Conservation (phyloP, 2,329 filamentous ascomycete genomes). For the Colletotrichum endophyticum region DNA sequence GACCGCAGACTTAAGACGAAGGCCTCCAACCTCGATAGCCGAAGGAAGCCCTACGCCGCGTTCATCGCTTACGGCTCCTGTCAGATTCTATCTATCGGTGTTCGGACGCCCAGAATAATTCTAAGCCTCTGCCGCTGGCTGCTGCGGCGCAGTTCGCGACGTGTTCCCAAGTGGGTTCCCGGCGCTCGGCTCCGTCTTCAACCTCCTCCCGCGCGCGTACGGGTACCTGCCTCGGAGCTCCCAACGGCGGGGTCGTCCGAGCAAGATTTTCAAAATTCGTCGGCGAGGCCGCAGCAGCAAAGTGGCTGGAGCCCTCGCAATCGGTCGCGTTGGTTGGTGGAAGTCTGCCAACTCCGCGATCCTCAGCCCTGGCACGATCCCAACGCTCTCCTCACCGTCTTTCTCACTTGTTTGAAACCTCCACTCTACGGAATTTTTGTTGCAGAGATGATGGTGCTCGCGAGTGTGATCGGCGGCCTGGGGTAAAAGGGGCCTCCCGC, state of each 20-base stretch:
- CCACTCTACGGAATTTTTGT: not conserved
- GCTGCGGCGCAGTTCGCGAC: not conserved
- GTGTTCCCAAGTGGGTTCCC: not conserved
- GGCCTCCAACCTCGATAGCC: not conserved
- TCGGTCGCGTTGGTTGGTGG: not conserved
- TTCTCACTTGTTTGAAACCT: not conserved
- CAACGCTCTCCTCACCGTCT: not conserved
- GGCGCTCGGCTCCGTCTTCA: slow-evolving; percentile 1
- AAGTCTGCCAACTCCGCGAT: not conserved
- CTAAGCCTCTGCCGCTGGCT: not conserved
- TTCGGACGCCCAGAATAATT: not conserved
- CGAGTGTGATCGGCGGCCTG: slow-evolving; percentile 4
- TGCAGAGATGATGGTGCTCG: not conserved
- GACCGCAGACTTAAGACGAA: not conserved
- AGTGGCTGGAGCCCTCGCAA: not conserved
- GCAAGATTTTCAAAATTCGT: not conserved
- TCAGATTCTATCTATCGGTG: not conserved
- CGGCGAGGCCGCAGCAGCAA: slow-evolving; percentile 2
- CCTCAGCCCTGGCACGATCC: not conserved
- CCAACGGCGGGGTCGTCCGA: not conserved
- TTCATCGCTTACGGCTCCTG: not conserved
- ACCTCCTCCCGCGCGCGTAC: not conserved
- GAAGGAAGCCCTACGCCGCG: not conserved
- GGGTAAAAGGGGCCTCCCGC: slow-evolving; percentile 9
- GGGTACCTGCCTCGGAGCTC: not conserved